Conservation (phyloP, 2,329 filamentous ascomycete species). For the Amylocarpus encephaloides region DNA sequence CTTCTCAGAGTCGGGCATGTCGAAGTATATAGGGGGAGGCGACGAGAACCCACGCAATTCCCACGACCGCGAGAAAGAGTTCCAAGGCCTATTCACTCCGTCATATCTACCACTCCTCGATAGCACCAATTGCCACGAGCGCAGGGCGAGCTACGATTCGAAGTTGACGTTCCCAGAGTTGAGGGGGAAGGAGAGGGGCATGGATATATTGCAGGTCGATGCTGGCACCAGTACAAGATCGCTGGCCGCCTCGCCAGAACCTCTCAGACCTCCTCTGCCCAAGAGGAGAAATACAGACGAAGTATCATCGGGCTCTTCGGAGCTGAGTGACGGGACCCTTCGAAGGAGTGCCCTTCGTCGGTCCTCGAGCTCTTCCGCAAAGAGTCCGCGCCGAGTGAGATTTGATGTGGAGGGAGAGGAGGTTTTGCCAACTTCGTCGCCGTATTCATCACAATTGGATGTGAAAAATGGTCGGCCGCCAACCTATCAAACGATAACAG, state of each 20-base stretch:
- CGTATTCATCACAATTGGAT: slow-evolving; percentile 25
- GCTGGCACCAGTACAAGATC: slow-evolving; percentile 22
- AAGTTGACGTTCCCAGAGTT: slow-evolving; percentile 5
- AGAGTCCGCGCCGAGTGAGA: slow-evolving; percentile 55
- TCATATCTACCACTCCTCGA: slow-evolving; percentile 57
- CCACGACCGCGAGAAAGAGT: slow-evolving; percentile 52
- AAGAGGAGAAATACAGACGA: slow-evolving; percentile 30
- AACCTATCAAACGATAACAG: slow-evolving; percentile 8
- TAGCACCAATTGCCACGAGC: slow-evolving; percentile 25
- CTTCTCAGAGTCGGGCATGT: slow-evolving; percentile 27
- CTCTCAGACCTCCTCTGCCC: slow-evolving; percentile 20
- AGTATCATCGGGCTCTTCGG: slow-evolving; percentile 41
- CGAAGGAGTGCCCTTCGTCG: slow-evolving; percentile 53
- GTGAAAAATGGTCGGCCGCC: slow-evolving; percentile 11
- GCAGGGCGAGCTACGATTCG: slow-evolving; percentile 21
- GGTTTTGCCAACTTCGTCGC: slow-evolving; percentile 54
- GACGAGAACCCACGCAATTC: slow-evolving; percentile 37
- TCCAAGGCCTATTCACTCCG: slow-evolving; percentile 57
- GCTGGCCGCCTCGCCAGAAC: slow-evolving; percentile 20
- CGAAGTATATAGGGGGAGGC: slow-evolving; percentile 21
- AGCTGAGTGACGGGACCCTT: slow-evolving; percentile 44
- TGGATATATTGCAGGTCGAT: slow-evolving; percentile 15
- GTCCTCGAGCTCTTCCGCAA: slow-evolving; percentile 42
- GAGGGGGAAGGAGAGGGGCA: slow-evolving; percentile 17
- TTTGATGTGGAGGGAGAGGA: slow-evolving; percentile 56